Conservation (phyloP, 2,329 filamentous ascomycete genomes). For the Phialophora expanda region DNA sequence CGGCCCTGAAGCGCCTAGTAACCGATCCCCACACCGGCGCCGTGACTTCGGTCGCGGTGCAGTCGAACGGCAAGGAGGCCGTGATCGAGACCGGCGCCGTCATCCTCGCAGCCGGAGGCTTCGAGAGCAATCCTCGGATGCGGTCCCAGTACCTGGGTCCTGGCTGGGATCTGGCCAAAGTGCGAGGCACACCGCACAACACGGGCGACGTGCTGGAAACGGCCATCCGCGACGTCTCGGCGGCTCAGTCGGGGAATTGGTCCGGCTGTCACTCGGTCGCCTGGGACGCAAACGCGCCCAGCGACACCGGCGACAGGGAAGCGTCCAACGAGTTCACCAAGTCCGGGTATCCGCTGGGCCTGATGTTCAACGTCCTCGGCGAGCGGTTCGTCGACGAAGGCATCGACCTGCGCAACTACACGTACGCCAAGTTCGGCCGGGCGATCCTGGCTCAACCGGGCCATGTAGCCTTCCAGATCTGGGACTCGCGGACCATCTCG, state of each 20-base stretch:
- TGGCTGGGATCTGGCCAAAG: constrained; percentile 66
- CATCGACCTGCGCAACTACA: constrained; percentile 68
- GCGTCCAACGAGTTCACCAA: constrained; percentile 72
- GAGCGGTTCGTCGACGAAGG: constrained; percentile 71
- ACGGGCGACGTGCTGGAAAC: constrained; percentile 63
- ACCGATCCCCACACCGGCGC: constrained; percentile 42
- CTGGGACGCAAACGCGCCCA: constrained; percentile 68
- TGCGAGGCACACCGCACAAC: constrained; percentile 69
- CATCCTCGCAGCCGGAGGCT: constrained; percentile 66
- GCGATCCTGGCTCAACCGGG: constrained; percentile 66
- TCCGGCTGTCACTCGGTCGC: constrained; percentile 68
- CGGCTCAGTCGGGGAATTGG: constrained; percentile 63
- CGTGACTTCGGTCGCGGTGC: constrained; percentile 21
- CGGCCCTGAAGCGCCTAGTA: constrained; percentile 52
- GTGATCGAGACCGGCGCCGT: constrained; percentile 49
- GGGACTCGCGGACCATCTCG: constrained; percentile 59
- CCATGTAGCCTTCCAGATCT: constrained; percentile 67
- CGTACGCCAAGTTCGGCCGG: constrained; percentile 68
- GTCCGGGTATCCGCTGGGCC: constrained; percentile 68
- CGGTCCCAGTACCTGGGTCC: constrained; percentile 62
- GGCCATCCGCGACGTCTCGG: constrained; percentile 54
- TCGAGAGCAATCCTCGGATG: constrained; percentile 65
- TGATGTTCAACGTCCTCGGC: constrained; percentile 67
- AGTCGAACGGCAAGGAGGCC: constrained; percentile 20
- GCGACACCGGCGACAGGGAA: constrained; percentile 61